phyloP scores from a whole-genome alignment of 345 rosid genomes.

The Streptanthus diversifolius region DNA sequence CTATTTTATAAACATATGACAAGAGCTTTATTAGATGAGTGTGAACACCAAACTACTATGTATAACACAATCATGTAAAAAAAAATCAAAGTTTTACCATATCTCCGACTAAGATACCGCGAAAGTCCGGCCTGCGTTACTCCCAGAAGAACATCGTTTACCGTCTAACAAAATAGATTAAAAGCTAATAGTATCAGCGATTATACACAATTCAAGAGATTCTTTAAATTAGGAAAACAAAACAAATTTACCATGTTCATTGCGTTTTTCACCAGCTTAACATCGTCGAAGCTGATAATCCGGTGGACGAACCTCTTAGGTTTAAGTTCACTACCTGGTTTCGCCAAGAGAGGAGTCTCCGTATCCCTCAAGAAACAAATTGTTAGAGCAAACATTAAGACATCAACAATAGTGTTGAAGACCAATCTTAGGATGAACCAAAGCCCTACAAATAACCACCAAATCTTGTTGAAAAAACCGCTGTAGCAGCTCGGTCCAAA shows the following conservation, averaged over 20 bases:
- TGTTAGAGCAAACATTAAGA: conserved; percentile 42
- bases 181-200: neutral
- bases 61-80: neutral
- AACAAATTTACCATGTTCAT: conserved; percentile 25
- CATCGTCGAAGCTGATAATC: conserved; percentile 52
- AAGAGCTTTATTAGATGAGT: conserved; percentile 16
- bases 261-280: conserved; percentile 43
- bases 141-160: conserved; percentile 69
- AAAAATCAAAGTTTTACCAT: conserved; percentile 35
- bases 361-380: conserved; percentile 47
- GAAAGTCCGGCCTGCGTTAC: conserved; percentile 72
- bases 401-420: conserved; percentile 56
- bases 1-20: conserved; percentile 6
- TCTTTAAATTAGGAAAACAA: neutral
- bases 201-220: neutral
- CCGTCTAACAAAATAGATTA: conserved; percentile 42
- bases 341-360: conserved; percentile 48
- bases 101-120: conserved; percentile 49
- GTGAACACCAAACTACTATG: neutral
- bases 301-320: conserved; percentile 45
- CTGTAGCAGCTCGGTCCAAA: neutral
- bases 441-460: conserved; percentile 40
- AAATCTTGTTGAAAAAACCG: conserved; percentile 26
- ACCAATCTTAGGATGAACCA: conserved; percentile 43
- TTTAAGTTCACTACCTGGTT: conserved; percentile 13